Evolutionary conservation across 495 filamentous ascomycete species (phyloP), one percentile per base, ranked within the genome.

Genomic region (Hapsidospora chrysogenum): DNA sequence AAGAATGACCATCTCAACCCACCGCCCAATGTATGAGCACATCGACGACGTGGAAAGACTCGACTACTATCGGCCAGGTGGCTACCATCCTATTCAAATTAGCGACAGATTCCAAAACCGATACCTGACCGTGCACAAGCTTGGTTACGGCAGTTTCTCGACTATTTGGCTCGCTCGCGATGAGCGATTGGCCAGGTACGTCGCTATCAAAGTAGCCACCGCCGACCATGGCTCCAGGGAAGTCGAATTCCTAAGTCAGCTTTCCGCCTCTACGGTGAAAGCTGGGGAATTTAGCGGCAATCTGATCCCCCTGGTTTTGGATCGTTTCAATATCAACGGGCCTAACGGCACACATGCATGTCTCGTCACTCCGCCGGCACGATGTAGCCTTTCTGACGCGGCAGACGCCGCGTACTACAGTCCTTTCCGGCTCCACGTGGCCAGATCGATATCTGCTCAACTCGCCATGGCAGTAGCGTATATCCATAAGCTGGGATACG

Each of bases 111-210:
- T 54, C 28, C 34, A 54, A 3, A 45, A 43, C 15, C 51, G 51
- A 10, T 65, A 62, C 36, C 44, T 38, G 20, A 37, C 63, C 1
- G 47, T 61, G 13, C 43, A 62, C 34, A 64, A 64, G 31, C 51
- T 65, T 17, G 61, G 60, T 0, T 44, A 49, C 31, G 60, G 60
- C 41, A 41, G 48, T 9, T 64, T 52, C 43, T 63, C 57, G 3
- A 64, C 62, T 14, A 49, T 54, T 26, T 65, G 59, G 60, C 54
- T 67, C 17, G 57, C 54, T 31, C 41, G 41, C 8, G 57, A 64
- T 23, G 34, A 47, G 14, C 34, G 29, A 11, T 16, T 33, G 5
- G 32, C 41, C 2, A 35, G 20, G 26, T 46, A 51, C 21, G 43
- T 51, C 26, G 52, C 52, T 8, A 26, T 51, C 35, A 55, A 55